phyloP scores from a whole-genome alignment of 495 filamentous ascomycete species.

The Apodospora peruviana region DNA sequence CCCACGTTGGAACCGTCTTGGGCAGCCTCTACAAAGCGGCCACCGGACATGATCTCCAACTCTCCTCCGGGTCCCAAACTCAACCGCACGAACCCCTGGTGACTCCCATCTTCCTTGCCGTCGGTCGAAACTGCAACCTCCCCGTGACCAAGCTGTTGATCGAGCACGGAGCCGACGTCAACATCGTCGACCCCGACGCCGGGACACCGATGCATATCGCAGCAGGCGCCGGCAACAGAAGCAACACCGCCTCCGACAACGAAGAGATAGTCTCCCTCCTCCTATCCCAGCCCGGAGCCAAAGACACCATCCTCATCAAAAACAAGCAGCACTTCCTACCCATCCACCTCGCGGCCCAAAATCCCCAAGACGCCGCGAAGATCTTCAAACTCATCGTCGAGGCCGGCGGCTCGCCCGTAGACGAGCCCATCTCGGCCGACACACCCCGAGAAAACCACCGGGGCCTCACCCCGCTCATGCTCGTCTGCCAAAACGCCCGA shows the following conservation, averaged over 20 bases:
- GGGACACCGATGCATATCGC: constrained; percentile 1
- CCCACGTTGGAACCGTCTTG: background rate
- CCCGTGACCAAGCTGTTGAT: constrained; percentile 13
- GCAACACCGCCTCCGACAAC: background rate
- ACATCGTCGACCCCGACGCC: constrained; percentile 3
- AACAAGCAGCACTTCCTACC: background rate
- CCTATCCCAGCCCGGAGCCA: background rate
- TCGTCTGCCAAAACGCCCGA: background rate
- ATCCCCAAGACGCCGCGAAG: background rate
- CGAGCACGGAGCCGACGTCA: constrained; percentile 13
- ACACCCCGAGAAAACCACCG: background rate
- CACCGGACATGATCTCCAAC: too few species aligned
- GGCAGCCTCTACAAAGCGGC: background rate
- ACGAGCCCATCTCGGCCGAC: background rate
- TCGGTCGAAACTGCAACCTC: constrained; percentile 4
- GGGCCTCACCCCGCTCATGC: constrained; percentile 2
- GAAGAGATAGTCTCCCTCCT: background rate
- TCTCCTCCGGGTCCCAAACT: too few species aligned
- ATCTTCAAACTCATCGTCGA: background rate
- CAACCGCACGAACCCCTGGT: background rate
- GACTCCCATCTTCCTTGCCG: constrained; percentile 6
- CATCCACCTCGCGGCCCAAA: background rate
- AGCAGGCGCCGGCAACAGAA: background rate
- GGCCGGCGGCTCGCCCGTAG: background rate
- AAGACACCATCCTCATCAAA: background rate